Evolutionary conservation across 805 yeast species (phyloP), one percentile per base, ranked within the genome.

Genomic region (Saturnispora hagleri): DNA sequence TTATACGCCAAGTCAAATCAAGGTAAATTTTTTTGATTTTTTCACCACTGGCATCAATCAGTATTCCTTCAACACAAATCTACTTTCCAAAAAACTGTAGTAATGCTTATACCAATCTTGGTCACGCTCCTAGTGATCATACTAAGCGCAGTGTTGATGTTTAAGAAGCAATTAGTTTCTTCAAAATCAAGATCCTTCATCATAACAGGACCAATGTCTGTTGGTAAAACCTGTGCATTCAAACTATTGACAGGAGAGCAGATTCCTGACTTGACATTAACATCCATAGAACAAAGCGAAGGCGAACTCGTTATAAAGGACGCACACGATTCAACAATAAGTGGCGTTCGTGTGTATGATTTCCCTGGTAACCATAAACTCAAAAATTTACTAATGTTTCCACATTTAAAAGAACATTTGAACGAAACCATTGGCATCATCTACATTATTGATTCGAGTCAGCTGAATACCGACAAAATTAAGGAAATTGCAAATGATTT

Each of bases 291-390:
- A 48, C 71, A 76, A n/a, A 77, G 71, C 59, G 52, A 61, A 24
- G 69, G 65, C 7, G 56, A 60, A 9, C 67, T 73, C 49, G 58
- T 62, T 47, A 58, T 80, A n/a, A 38, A 31, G 38, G 47, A 51
- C 1, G 53, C 51, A 13, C 68, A 68, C 46, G 68, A 62, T 58
- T 47, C 51, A 34, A 53, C 57, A 2, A 57, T 58, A 33, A 73
- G 65, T 53, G 67, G 60, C 51, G 75, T 70, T 61, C 79, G 75
- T 55, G 65, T 90, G 40, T 74, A 84, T 48, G 98, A 91, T 61
- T 81, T 81, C 55, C 99, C 99, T 2, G 97, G 97, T n/a, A 89
- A 86, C 68, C 69, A 77, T 51, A 89, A 88, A 66, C 78, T 90
- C 58, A 78, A 77, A 50, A 77, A 79, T 52, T 69, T 82, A 48